Conservation (phyloP, 306 rosid genomes). For the Acacia melanoxylon region DNA sequence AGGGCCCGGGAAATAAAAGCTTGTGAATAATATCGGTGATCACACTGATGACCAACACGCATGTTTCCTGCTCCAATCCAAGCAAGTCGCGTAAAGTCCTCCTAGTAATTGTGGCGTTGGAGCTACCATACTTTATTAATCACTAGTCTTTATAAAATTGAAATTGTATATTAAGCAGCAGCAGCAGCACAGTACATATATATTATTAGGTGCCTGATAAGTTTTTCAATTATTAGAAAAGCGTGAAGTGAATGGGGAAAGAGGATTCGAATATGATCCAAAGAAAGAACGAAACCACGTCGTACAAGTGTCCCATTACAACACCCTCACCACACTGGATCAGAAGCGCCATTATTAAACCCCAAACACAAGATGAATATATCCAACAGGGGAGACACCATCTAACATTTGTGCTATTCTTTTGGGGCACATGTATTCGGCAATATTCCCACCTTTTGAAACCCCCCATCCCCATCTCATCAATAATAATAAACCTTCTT, state of each 20-base stretch:
- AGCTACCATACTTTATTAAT: neutral
- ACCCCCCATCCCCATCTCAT: neutral
- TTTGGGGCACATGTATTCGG: constrained; percentile 32
- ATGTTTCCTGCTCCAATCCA: neutral
- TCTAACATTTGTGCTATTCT: constrained; percentile 22
- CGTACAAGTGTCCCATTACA: neutral
- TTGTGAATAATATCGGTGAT: neutral
- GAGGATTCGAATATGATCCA: neutral
- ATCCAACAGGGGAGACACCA: constrained; percentile 14
- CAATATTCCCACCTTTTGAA: constrained; percentile 4
- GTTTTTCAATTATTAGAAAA: too few species aligned
- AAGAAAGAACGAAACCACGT: neutral
- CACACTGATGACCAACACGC: neutral
- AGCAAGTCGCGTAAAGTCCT: neutral
- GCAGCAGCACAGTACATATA: neutral
- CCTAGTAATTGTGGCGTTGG: neutral
- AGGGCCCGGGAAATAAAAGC: too few species aligned
- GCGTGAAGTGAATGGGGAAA: too few species aligned
- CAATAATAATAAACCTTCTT: neutral
- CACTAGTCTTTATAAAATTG: neutral
- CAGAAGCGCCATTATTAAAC: neutral
- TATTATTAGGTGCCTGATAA: too few species aligned
- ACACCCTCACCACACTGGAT: neutral
- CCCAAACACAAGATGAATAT: neutral
- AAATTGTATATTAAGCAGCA: neutral